Conservation (phyloP, 2,329 filamentous ascomycete species). For the Juglanconis juglandina region DNA sequence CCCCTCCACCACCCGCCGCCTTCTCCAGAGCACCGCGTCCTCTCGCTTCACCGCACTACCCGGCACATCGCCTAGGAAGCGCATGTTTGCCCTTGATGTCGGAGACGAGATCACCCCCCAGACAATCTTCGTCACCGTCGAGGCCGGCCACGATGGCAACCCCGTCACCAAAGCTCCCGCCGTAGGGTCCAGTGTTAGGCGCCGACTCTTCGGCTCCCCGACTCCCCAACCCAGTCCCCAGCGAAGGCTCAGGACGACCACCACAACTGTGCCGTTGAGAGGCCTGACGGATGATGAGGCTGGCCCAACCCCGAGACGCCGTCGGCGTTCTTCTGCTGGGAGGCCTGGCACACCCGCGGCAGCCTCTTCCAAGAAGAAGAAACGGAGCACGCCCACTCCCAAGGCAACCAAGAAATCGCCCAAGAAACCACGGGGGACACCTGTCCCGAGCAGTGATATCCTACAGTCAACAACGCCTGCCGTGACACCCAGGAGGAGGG, state of each 20-base stretch:
- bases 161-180: slow-evolving; percentile 4
- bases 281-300: slow-evolving; percentile 41
- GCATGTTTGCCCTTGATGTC: slow-evolving; percentile 55
- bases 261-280: slow-evolving; percentile 48
- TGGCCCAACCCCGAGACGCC: slow-evolving; percentile 38
- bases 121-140: slow-evolving; percentile 53
- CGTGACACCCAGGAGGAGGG: slow-evolving; percentile 28
- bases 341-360: slow-evolving; percentile 49
- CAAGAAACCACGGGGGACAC: slow-evolving; percentile 1
- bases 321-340: slow-evolving; percentile 43
- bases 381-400: slow-evolving; percentile 42
- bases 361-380: slow-evolving; percentile 41
- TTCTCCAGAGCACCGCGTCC: slow-evolving; percentile 43
- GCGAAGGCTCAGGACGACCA: slow-evolving; percentile 39
- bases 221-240: slow-evolving; percentile 37
- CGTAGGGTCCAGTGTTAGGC: slow-evolving; percentile 28
- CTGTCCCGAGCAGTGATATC: slow-evolving; percentile 10
- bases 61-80: slow-evolving; percentile 49
- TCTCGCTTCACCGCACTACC: slow-evolving; percentile 29
- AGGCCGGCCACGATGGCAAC: slow-evolving; percentile 38
- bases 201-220: slow-evolving; percentile 40
- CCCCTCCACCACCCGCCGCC: slow-evolving; percentile 27
- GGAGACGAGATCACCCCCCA: slow-evolving; percentile 49
- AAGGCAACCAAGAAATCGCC: slow-evolving; percentile 27
- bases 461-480: slow-evolving; percentile 10